Conservation (phyloP, 2,329 filamentous ascomycete genomes). For the Aureobasidium melanogenum region DNA sequence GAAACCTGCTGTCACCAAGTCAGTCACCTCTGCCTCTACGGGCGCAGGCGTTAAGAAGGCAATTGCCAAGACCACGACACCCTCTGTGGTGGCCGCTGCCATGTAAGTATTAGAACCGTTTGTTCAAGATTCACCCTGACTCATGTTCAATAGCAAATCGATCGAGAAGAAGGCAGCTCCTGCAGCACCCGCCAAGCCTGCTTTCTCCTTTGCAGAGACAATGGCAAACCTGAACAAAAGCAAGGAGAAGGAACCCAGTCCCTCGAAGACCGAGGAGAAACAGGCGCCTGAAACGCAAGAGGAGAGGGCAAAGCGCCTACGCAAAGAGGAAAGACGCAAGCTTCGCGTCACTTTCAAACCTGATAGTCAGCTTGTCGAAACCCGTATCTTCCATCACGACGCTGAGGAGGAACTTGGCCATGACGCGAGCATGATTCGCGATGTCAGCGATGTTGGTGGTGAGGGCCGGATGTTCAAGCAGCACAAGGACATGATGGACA, state of each 20-base stretch:
- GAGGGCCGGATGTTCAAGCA: slow-evolving; percentile 48
- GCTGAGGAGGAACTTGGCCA: slow-evolving; percentile 61
- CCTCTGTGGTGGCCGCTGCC: slow-evolving; percentile 15
- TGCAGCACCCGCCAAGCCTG: slow-evolving; percentile 20
- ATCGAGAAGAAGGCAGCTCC: slow-evolving; percentile 16
- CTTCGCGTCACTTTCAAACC: slow-evolving; percentile 64
- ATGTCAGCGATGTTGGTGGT: slow-evolving; percentile 63
- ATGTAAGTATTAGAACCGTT: neutral
- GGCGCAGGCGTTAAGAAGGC: slow-evolving; percentile 22
- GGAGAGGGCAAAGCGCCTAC: slow-evolving; percentile 56
- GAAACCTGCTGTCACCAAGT: slow-evolving; percentile 16
- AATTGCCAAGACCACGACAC: slow-evolving; percentile 14
- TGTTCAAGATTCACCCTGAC: neutral
- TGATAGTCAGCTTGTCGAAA: slow-evolving; percentile 55
- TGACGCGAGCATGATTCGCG: slow-evolving; percentile 58
- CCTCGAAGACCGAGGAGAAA: slow-evolving; percentile 45
- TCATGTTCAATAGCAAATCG: neutral
- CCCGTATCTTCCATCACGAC: slow-evolving; percentile 64
- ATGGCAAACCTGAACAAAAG: slow-evolving; percentile 41
- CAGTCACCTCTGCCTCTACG: slow-evolving; percentile 14
- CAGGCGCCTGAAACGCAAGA: slow-evolving; percentile 55
- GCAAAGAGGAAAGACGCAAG: slow-evolving; percentile 63
- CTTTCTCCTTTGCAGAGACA: slow-evolving; percentile 30
- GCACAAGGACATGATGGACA: slow-evolving; percentile 57
- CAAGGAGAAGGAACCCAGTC: slow-evolving; percentile 33